Evolutionary conservation across 805 yeast genomes (phyloP).

Genomic region (Candida railenensis): DNA sequence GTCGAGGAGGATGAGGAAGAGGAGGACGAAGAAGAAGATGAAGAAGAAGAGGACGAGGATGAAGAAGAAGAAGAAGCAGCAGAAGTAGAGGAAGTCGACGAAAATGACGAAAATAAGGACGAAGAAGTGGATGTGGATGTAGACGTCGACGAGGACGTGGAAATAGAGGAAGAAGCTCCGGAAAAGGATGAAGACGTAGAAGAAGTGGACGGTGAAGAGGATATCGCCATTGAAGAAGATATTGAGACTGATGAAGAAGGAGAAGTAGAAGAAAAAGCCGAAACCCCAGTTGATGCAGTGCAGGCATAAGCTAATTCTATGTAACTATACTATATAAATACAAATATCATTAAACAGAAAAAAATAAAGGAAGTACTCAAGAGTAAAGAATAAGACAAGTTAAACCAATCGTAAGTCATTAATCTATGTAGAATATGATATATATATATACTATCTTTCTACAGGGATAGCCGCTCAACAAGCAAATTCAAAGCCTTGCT

Average conservation of each 20-base stretch:
- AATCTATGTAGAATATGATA: too few species aligned
- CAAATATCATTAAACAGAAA: background rate
- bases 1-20: conserved; percentile 62
- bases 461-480: conserved; percentile 14
- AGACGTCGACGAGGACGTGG: conserved; percentile 24
- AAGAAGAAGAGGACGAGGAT: conserved; percentile 55
- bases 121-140: conserved; percentile 31
- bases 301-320: conserved; percentile 5
- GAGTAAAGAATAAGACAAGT: too few species aligned
- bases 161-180: conserved; percentile 5
- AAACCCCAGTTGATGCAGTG: conserved; percentile 12
- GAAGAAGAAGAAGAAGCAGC: conserved; percentile 46
- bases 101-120: conserved; percentile 37
- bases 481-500: conserved; percentile 31
- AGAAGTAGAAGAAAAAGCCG: conserved; percentile 1
- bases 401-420: too few species aligned
- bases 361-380: too few species aligned
- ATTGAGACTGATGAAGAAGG: conserved; percentile 6
- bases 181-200: conserved; percentile 5
- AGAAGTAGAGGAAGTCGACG: conserved; percentile 43
- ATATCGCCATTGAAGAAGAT: conserved; percentile 5
- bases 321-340: background rate
- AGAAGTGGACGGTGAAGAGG: conserved; percentile 8
- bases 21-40: conserved; percentile 56
- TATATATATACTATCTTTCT: too few species aligned